Evolutionary conservation across 148 eudicot species (phyloP).

Genomic region (Linanthus parryae): DNA sequence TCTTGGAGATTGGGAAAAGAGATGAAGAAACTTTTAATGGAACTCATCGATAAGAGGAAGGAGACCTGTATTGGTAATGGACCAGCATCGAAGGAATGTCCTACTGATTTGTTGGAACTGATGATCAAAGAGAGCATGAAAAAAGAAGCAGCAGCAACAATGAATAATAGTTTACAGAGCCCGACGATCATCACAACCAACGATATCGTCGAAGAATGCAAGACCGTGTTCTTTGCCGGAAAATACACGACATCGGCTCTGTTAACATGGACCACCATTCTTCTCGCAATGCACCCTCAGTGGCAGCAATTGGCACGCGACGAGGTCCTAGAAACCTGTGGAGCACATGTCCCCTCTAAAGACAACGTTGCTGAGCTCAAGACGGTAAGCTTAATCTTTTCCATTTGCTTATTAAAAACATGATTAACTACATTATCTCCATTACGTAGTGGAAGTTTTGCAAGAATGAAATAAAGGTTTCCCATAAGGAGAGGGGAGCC

Average conservation of each 20-base stretch:
- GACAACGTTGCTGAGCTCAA: conserved; percentile 48
- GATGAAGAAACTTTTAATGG: conserved; percentile 28
- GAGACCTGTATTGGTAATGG: neutral
- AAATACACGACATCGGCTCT: conserved; percentile 50
- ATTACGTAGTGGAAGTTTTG: too few relatives aligned
- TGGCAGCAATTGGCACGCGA: conserved; percentile 71
- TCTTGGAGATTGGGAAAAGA: conserved; percentile 47
- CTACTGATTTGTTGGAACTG: conserved; percentile 40
- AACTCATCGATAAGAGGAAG: conserved; percentile 31
- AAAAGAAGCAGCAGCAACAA: neutral
- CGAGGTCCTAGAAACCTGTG: conserved; percentile 57
- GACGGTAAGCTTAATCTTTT: conserved; percentile 20
- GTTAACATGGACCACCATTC: conserved; percentile 48
- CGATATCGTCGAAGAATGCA: conserved; percentile 61
- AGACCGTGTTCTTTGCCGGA: conserved; percentile 62
- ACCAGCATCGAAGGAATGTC: conserved; percentile 3
- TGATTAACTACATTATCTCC: too few relatives aligned
- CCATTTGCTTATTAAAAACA: too few relatives aligned
- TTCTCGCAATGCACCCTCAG: conserved; percentile 65
- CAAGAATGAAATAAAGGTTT: too few relatives aligned
- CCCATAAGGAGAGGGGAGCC: too few relatives aligned
- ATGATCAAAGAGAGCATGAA: conserved; percentile 30
- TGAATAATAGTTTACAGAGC: neutral
- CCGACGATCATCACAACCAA: conserved; percentile 13
- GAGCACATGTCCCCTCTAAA: conserved; percentile 46